Base-by-base conservation (phyloP, 495 filamentous ascomycete species). In the Pyrenula massariospora region DNA sequence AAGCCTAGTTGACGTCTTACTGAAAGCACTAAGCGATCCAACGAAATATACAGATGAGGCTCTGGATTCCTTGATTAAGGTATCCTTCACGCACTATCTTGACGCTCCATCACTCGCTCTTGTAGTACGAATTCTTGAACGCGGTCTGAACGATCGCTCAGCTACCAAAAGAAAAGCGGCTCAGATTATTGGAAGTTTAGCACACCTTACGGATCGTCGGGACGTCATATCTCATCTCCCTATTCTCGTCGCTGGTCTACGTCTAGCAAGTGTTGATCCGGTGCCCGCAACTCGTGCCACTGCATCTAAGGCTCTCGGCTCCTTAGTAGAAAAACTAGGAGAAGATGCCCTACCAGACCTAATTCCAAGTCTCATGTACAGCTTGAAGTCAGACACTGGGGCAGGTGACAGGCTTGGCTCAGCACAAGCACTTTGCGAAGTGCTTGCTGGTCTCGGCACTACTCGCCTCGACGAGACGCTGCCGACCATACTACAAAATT, bases 11-110 rank as follows among this genome's bases (percentile, higher is more conserved):
- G 82, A 84, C 58, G 87, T 96, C 47, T 77, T 98, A 8, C 83
- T 98, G 56, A 97, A 97, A 72, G 94, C 93, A 49, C 79, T 98
- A 55, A 96, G 92, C 64, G 93, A 98, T 66, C 92, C 93, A 0
- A 97, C 94, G 3, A 98, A 95, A 66, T 88, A 95, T 70, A 98
- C 93, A 0, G 93, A 98, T 67, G 88, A 93, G 59, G 94, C 93
- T 23, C 76, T 98, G 22, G 91, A 98, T 67, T 75, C 89, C 0
- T 78, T 98, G 36, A 95, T 98, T 74, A 96, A 96, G 71, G 85
- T 97, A 10, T 87, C 85, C 23, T 98, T 98, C 67, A 82, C 95
- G 1, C 93, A 98, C 66, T 98, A 97, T 60, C 79, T 98, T 19
- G 93, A 98, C 69, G 88, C 93, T 3, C 93, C 93, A 10, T 97